Conservation (phyloP, 2,329 filamentous ascomycete species). For the Xylariaceae sp. region DNA sequence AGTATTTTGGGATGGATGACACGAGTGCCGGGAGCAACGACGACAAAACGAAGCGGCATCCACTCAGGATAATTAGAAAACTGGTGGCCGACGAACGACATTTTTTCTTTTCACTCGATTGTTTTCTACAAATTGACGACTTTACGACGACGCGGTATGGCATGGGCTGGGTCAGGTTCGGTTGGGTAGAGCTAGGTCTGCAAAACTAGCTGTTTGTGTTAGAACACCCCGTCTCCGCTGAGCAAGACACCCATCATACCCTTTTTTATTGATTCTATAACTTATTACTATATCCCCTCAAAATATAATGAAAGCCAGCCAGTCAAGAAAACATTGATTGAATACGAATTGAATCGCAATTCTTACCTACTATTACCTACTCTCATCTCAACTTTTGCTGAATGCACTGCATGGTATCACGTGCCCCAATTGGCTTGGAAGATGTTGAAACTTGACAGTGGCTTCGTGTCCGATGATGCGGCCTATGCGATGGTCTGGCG, state of each 20-base stretch:
- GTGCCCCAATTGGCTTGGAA: too few relatives aligned
- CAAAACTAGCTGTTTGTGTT: slow-evolving; percentile 6
- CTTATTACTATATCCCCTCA: not conserved
- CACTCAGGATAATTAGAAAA: slow-evolving; percentile 7
- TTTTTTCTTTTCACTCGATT: slow-evolving; percentile 5
- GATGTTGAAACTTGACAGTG: too few relatives aligned
- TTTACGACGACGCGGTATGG: not conserved
- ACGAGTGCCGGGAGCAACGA: slow-evolving; percentile 10
- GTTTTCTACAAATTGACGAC: slow-evolving; percentile 8
- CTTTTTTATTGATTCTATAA: not conserved
- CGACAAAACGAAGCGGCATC: slow-evolving; percentile 10
- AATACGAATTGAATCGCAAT: too few relatives aligned
- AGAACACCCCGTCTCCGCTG: slow-evolving; percentile 7
- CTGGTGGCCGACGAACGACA: slow-evolving; percentile 11
- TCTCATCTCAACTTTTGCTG: too few relatives aligned
- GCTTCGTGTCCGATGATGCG: too few relatives aligned
- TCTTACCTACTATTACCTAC: too few relatives aligned
- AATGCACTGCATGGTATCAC: too few relatives aligned
- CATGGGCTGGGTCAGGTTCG: slow-evolving; percentile 1
- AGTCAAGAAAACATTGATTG: not conserved
- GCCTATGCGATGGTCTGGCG: too few relatives aligned
- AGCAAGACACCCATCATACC: slow-evolving; percentile 4
- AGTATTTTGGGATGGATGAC: slow-evolving; percentile 12
- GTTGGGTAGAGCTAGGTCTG: not conserved
- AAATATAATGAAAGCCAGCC: not conserved